Evolutionary conservation across 2,329 filamentous ascomycete species (phyloP), one percentile per base, ranked within the genome.

Genomic region (Orbilia blumenaviensis): DNA sequence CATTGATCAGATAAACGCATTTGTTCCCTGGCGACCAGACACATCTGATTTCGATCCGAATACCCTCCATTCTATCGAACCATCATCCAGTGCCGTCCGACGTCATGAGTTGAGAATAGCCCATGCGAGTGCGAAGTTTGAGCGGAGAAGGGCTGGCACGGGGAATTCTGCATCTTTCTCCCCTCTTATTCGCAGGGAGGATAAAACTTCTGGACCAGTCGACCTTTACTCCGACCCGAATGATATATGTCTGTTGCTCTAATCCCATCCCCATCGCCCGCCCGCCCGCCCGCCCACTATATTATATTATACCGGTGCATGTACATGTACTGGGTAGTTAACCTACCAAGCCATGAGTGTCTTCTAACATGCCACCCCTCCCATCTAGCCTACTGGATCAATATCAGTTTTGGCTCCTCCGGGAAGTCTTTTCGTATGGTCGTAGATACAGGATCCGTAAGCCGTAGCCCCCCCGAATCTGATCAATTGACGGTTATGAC

Each of bases 361-460:
- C 29, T 29, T 44, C 60, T 71, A 32, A 52, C 46, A 36, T 62
- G 9, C n/a, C n/a, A n/a, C n/a, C n/a, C n/a, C n/a, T 36, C 29
- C 29, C 29, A 54, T 62, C 29, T 67, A 74, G 69, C 71, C 4
- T 75, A 75, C 14, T 75, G 71, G 71, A 44, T 75, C 46, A 82
- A 88, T 80, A 87, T 87, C 14, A 79, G 83, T 34, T 80, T 91
- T 14, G 89, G 89, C 12, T 88, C 88, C 2, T 82, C 84, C 12
- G 82, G 83, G 44, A 88, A 86, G 78, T 81, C 85, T 1, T 79
- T 90, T 78, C 88, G 87, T 79, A 87, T 91, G 86, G 85, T 91
- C 25, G 83, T 91, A 69, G 89, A 91, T 81, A 90, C 89, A 6
- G 89, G 89, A 25, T 88, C 89, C 41, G 87, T 75, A 75, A 68